Percentiles rank a stretch among this genome's conserved stretches.
Evolutionary conservation across 306 rosid species (phyloP).

Genomic region (Trifolium repens): DNA sequence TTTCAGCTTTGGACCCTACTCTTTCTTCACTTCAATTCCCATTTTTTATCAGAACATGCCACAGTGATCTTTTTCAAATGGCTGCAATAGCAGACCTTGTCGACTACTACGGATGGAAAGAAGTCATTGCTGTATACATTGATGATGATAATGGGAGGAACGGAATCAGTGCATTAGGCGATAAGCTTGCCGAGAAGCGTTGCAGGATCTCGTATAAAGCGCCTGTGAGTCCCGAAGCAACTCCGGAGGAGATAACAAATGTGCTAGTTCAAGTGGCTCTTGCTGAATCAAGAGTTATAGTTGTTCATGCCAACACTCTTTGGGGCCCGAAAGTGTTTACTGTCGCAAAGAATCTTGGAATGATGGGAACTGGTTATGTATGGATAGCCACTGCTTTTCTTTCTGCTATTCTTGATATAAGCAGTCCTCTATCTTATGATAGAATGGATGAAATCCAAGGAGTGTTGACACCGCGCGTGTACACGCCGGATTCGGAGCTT

Average conservation of each 20-base stretch:
- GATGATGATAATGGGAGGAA: conserved; percentile 96
- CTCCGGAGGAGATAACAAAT: conserved; percentile 59
- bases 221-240: conserved; percentile 61
- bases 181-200: conserved; percentile 78
- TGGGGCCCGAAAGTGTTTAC: conserved; percentile 56
- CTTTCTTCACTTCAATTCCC: conserved; percentile 92
- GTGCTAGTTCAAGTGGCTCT: conserved; percentile 77
- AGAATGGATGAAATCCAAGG: conserved; percentile 70
- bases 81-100: conserved; percentile 84
- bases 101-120: conserved; percentile 73
- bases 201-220: conserved; percentile 85
- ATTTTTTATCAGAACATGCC: conserved; percentile 74
- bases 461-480: conserved; percentile 66
- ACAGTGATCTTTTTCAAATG: conserved; percentile 81
- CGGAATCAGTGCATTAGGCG: conserved; percentile 75
- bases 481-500: conserved; percentile 72
- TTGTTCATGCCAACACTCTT: conserved; percentile 59
- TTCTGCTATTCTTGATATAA: conserved; percentile 62
- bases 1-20: conserved; percentile 83
- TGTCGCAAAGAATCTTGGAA: conserved; percentile 74
- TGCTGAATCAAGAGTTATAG: conserved; percentile 80
- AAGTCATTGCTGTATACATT: conserved; percentile 78
- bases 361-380: conserved; percentile 87
- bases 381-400: conserved; percentile 90
- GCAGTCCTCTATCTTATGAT: conserved; percentile 51